phyloP scores from a whole-genome alignment of 2,329 filamentous ascomycete genomes.

The Shiraia sp. region DNA sequence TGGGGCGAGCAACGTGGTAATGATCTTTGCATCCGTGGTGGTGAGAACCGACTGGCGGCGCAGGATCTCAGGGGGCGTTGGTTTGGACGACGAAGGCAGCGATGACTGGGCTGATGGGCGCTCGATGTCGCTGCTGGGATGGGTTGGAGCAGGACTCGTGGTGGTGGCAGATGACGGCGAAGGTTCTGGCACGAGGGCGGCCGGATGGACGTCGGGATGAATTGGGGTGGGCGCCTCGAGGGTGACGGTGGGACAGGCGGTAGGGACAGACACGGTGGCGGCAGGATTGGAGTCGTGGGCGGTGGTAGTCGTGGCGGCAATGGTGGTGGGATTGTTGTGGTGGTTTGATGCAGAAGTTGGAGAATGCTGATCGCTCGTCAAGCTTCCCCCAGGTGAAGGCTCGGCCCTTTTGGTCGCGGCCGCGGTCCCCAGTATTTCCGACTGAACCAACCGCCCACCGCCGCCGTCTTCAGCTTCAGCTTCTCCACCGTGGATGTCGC shows the following conservation, averaged over 20 bases:
- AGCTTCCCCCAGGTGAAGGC: constrained; percentile 17
- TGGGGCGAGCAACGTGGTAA: constrained; percentile 59
- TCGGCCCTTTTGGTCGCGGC: constrained; percentile 16
- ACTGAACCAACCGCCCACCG: constrained; percentile 26
- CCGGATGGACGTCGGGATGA: constrained; percentile 17
- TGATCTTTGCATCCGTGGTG: constrained; percentile 48
- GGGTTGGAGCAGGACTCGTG: too few species aligned
- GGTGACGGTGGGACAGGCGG: constrained; percentile 28
- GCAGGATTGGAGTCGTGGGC: constrained; percentile 14
- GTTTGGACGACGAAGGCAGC: constrained; percentile 8
- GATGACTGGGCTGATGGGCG: background rate
- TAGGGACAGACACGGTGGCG: constrained; percentile 15
- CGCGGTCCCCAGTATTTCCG: constrained; percentile 26
- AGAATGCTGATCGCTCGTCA: constrained; percentile 6
- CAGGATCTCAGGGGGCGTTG: constrained; percentile 50
- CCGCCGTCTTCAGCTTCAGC: too few species aligned
- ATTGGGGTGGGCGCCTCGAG: constrained; percentile 43
- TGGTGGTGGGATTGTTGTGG: constrained; percentile 9
- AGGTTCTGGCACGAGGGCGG: constrained; percentile 16
- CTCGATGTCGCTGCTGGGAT: constrained; percentile 15
- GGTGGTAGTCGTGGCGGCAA: constrained; percentile 11
- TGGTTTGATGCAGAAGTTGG: background rate
- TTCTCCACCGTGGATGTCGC: constrained; percentile 10
- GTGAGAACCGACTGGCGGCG: constrained; percentile 46
- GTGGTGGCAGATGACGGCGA: constrained; percentile 16